Conservation (phyloP, 257 asterid genomes). For the Jacaranda copaia region DNA sequence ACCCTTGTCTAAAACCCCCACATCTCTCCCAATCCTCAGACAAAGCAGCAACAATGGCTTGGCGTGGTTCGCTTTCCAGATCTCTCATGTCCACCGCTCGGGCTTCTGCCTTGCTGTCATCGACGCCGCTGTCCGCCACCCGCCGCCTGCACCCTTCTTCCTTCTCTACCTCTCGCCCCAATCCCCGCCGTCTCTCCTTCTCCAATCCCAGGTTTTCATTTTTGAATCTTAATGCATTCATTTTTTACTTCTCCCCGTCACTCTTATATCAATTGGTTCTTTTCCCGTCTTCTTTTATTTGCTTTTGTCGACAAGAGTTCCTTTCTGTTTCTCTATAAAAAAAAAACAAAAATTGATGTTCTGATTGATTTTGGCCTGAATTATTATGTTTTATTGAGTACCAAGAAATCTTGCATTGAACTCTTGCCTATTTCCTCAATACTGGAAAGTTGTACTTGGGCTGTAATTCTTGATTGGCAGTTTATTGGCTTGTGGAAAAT, state of each 20-base stretch:
- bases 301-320: not conserved
- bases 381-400: not conserved
- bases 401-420: not conserved
- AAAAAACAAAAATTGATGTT: not conserved
- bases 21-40: conserved; percentile 9
- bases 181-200: conserved; percentile 75
- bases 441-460: not conserved
- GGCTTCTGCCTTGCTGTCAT: conserved; percentile 76
- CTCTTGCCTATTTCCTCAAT: not conserved
- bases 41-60: conserved; percentile 67
- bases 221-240: not conserved
- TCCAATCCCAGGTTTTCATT: conserved; percentile 71
- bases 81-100: conserved; percentile 73
- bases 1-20: conserved; percentile 54
- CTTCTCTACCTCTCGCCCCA: conserved; percentile 59
- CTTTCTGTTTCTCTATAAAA: not conserved
- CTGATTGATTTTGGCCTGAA: conserved; percentile 8
- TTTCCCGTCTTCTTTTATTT: not conserved
- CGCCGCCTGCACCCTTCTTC: conserved; percentile 66
- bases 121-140: conserved; percentile 53
- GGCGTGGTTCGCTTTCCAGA: conserved; percentile 86
- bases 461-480: conserved; percentile 14
- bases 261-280: not conserved
- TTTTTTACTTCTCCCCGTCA: conserved; percentile 13
- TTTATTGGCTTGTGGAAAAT: not conserved